Conservation (phyloP, 2,329 filamentous ascomycete genomes). For the Monosporascus sp. region DNA sequence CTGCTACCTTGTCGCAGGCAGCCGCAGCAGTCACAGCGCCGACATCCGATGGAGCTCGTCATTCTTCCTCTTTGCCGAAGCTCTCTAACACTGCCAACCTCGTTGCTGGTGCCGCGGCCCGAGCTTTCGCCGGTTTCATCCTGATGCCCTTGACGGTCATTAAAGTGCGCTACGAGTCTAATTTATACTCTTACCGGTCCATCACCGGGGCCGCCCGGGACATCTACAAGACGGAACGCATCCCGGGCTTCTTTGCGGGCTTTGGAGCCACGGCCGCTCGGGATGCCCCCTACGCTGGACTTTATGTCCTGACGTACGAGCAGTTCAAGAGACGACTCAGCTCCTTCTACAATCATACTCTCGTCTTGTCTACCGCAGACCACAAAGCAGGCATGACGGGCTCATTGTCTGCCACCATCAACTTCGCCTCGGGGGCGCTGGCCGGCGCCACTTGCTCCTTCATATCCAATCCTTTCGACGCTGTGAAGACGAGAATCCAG, state of each 20-base stretch:
- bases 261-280: conserved; percentile 90
- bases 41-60: conserved; percentile 6
- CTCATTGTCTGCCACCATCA: conserved; percentile 60
- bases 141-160: conserved; percentile 96
- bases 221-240: conserved; percentile 67
- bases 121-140: conserved; percentile 80
- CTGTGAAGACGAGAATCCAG: conserved; percentile 91
- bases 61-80: conserved; percentile 71
- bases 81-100: conserved; percentile 83
- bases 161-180: conserved; percentile 93
- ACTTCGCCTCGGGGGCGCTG: conserved; percentile 76
- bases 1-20: conserved; percentile 32
- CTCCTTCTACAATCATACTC: conserved; percentile 15
- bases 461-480: conserved; percentile 94
- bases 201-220: conserved; percentile 66
- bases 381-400: conserved; percentile 23
- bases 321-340: conserved; percentile 64
- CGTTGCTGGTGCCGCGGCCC: conserved; percentile 73
- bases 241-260: conserved; percentile 84
- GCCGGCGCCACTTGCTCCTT: conserved; percentile 80
- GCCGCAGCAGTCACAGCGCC: conserved; percentile 5
- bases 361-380: neutral
- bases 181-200: conserved; percentile 76
- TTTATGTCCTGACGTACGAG: conserved; percentile 95
- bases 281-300: conserved; percentile 92